These are phyloP conservation scores for Chaetomiaceae sp. DNA, from an alignment of 2,329 filamentous ascomycete species.

Conservation along the genomic window DNA sequence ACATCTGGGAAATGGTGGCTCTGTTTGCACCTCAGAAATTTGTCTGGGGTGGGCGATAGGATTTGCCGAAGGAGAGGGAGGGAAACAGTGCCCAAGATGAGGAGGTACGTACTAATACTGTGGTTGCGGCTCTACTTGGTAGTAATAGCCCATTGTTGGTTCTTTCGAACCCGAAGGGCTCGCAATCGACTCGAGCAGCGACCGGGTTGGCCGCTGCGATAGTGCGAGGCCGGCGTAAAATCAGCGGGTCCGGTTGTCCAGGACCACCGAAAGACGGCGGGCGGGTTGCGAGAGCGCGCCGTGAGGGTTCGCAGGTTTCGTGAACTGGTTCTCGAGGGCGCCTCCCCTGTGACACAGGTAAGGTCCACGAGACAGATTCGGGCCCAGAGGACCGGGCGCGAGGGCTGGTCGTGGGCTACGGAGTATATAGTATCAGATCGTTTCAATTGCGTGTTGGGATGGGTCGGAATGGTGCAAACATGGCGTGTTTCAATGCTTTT, in stretches of 20 bases:
- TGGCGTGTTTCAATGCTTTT: conserved; percentile 4
- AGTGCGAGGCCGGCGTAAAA: too few species aligned
- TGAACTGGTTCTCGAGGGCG: neutral
- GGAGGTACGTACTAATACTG: conserved; percentile 13
- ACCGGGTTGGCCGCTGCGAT: too few species aligned
- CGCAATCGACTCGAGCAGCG: too few species aligned
- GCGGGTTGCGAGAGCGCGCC: neutral
- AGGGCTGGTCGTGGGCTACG: conserved; percentile 1
- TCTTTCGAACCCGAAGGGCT: too few species aligned
- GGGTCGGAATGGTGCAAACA: neutral
- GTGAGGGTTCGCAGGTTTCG: neutral
- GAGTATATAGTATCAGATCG: too few species aligned
- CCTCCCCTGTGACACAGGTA: neutral
- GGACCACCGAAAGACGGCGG: too few species aligned
- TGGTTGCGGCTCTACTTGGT: conserved; percentile 12
- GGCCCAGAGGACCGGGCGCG: neutral
- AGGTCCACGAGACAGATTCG: neutral
- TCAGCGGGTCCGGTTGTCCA: too few species aligned
- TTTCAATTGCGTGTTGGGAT: neutral
- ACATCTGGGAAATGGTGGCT: too few species aligned
- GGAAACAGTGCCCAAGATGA: neutral
- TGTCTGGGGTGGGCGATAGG: too few species aligned
- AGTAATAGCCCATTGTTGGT: conserved; percentile 14
- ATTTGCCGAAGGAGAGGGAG: too few species aligned
- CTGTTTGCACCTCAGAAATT: too few species aligned